Percentiles rank a stretch among this genome's conserved stretches.
phyloP scores from a whole-genome alignment of 2,329 filamentous ascomycete genomes.

The Colletotrichum orchidophilum region DNA sequence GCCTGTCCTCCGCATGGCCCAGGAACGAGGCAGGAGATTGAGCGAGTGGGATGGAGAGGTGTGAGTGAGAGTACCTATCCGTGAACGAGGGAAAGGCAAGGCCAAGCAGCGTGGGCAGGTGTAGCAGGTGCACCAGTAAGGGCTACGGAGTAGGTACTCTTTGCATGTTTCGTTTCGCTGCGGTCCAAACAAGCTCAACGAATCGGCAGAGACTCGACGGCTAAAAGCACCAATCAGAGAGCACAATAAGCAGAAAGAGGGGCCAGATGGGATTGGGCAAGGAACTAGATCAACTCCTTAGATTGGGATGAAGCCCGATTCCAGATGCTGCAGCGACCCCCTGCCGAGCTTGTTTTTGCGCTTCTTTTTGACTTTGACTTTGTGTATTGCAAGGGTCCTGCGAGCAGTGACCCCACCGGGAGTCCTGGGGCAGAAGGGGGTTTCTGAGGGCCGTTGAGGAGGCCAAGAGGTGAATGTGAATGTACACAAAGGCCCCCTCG shows the following conservation, averaged over 20 bases:
- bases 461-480: neutral
- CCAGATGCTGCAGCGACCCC: conserved; percentile 12
- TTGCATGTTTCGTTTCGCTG: conserved; percentile 33
- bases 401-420: conserved; percentile 4
- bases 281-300: conserved; percentile 14
- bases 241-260: conserved; percentile 3
- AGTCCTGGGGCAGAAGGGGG: neutral
- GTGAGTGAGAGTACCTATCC: neutral
- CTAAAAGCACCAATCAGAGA: conserved; percentile 19
- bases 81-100: neutral
- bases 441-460: neutral
- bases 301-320: conserved; percentile 33
- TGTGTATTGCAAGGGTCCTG: conserved; percentile 17
- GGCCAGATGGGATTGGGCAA: conserved; percentile 28
- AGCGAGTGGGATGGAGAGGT: neutral
- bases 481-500: neutral
- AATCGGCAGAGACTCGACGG: conserved; percentile 19
- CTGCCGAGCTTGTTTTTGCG: conserved; percentile 35
- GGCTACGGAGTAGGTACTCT: neutral
- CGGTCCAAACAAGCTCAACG: conserved; percentile 34
- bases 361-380: conserved; percentile 29
- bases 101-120: neutral
- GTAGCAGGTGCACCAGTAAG: neutral
- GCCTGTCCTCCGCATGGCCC: conserved; percentile 4
- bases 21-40: conserved; percentile 11